Evolutionary conservation across 768 basidiomycete genomes (phyloP), one percentile per base, ranked within the genome.

Genomic region (Lanmaoa rubissima): DNA sequence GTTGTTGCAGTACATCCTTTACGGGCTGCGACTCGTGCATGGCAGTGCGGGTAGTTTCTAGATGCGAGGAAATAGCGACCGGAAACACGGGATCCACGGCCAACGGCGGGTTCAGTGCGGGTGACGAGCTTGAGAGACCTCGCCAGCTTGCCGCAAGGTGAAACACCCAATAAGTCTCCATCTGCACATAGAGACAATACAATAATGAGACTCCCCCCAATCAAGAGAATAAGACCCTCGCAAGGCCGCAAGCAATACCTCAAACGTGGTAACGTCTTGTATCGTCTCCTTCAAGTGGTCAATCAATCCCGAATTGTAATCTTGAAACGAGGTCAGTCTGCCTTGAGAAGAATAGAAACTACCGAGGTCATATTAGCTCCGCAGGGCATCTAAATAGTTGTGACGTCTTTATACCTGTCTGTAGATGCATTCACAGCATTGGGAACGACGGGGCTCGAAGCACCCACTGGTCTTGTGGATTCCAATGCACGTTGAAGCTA

Each of bases 281-380:
- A 83, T 75, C n/a, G 75, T 70, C 32, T 69, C 65, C 63, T 79
- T 75, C 44, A 92, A 70, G 40, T 78, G 70, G 48, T 82, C 76
- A 50, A 92, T 82, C 53, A 92, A 79, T 63, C 76, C 72, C 34
- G 75, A 75, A 68, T 92, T 93, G 66, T 82, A 76, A 71, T 92
- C 90, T 36, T 82, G 83, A 66, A 92, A 92, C 5, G 88, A 87
- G 3, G 90, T 92, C 63, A 85, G 84, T 60, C 91, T 80, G 44
- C 91, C 91, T 74, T 92, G 91, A 13, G 90, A 91, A 48, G 90
- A 90, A 74, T 92, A 92, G 74, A 92, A 92, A 67, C 90, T 92
- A 60, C 26, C 42, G 34, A 40, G 42, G 11, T 32, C 38, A 42
- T 35, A 11, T 65, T 26, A 67, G 54, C 17, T 48, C n/a, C 38